Percentiles rank a stretch among this genome's conserved stretches.
These are phyloP conservation scores for Quercus aquifolioides DNA, from an alignment of 306 rosid genomes.

Conservation along the genomic window DNA sequence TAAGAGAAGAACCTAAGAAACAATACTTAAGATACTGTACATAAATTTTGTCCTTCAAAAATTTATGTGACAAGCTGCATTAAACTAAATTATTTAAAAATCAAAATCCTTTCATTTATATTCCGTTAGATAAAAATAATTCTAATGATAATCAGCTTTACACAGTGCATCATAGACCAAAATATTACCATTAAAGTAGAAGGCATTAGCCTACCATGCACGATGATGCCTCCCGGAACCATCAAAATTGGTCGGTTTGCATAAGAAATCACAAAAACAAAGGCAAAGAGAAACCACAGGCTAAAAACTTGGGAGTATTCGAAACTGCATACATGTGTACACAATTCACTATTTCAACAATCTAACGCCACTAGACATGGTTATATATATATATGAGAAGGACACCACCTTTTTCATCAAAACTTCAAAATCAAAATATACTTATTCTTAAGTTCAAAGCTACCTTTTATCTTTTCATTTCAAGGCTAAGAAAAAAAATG, in stretches of 20 bases:
- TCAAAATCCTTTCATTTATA: too few relatives aligned
- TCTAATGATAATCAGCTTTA: too few relatives aligned
- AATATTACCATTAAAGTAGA: too few relatives aligned
- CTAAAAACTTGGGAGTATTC: neutral
- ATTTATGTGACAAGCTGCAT: too few relatives aligned
- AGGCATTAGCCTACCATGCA: too few relatives aligned
- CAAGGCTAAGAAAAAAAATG: conserved; percentile 32
- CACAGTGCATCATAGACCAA: too few relatives aligned
- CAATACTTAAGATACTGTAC: too few relatives aligned
- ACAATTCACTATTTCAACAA: neutral
- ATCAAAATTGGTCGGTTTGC: neutral
- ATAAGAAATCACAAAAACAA: neutral
- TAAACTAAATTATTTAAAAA: too few relatives aligned
- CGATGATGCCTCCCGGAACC: too few relatives aligned
- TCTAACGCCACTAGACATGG: neutral
- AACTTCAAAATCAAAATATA: conserved; percentile 1
- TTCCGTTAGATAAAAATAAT: too few relatives aligned
- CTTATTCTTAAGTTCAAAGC: neutral
- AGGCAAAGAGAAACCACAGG: neutral
- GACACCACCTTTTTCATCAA: neutral
- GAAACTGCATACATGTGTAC: neutral
- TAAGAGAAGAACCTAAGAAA: accelerated
- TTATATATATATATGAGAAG: neutral
- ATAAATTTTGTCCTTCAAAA: too few relatives aligned
- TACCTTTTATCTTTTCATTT: neutral